These are phyloP conservation scores for Mucor lusitanicus DNA, from an alignment of 371 early-diverging fungal genomes.

Conservation along the genomic window DNA sequence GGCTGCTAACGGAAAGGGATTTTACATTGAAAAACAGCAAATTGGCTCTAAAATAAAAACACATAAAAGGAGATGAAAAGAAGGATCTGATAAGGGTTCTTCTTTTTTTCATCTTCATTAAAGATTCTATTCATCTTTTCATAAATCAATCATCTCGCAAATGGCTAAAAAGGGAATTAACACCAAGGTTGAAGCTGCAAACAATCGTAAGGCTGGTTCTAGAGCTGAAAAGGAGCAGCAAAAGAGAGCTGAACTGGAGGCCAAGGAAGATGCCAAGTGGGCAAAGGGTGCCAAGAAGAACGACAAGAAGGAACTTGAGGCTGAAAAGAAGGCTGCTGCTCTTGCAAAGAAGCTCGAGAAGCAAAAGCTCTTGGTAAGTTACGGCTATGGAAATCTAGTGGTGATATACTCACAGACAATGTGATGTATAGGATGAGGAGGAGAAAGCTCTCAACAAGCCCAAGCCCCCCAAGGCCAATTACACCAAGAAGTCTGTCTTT, in stretches of 20 bases:
- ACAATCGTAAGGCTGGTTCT: slow-evolving; percentile 70
- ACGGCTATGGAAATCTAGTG: background rate
- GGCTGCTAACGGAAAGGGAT: background rate
- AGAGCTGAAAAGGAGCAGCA: slow-evolving; percentile 65
- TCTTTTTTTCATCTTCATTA: background rate
- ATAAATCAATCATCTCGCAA: background rate
- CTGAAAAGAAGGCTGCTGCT: slow-evolving; percentile 54
- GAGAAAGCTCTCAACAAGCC: slow-evolving; percentile 38
- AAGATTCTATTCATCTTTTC: background rate
- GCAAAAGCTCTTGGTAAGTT: slow-evolving; percentile 31
- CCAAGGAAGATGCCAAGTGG: slow-evolving; percentile 69
- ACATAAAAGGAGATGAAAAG: background rate
- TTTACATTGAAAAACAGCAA: background rate
- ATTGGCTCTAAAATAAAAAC: background rate
- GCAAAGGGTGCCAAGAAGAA: slow-evolving; percentile 69
- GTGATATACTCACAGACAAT: background rate
- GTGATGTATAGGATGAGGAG: slow-evolving; percentile 39
- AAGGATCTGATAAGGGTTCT: slow-evolving; percentile 15
- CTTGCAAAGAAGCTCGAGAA: slow-evolving; percentile 22
- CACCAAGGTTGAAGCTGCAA: slow-evolving; percentile 66
- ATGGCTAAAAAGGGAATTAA: slow-evolving; percentile 51
- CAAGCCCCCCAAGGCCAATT: slow-evolving; percentile 35
- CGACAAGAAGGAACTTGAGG: slow-evolving; percentile 72
- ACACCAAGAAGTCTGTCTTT: slow-evolving; percentile 3
- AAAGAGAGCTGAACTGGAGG: slow-evolving; percentile 57